Percentiles rank a stretch among this genome's conserved stretches.
Evolutionary conservation across 2,329 filamentous ascomycete genomes (phyloP).

Genomic region (Fusarium armeniacum): DNA sequence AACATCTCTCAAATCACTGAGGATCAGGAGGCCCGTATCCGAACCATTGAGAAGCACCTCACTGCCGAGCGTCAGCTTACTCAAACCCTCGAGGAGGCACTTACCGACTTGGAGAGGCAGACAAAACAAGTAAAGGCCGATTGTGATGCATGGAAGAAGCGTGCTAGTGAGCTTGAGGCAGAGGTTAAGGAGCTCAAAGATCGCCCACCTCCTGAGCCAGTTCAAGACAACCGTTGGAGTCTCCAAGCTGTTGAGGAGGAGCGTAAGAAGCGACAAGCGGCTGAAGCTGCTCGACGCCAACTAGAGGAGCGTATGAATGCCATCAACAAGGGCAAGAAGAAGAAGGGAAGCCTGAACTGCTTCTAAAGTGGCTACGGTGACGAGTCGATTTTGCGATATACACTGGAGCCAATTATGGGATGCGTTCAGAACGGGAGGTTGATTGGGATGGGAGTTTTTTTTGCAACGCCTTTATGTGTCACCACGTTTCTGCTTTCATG

Average conservation of each 20-base stretch:
- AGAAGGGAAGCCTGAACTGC: conserved; percentile 96
- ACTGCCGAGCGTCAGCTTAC: conserved; percentile 97
- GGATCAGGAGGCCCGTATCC: conserved; percentile 94
- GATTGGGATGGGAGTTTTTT: conserved; percentile 29
- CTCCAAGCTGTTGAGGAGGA: conserved; percentile 97
- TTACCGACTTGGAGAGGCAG: conserved; percentile 92
- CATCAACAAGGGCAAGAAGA: conserved; percentile 90
- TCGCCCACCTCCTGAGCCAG: conserved; percentile 59
- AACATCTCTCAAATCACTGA: conserved; percentile 84
- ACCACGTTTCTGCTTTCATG: conserved; percentile 47
- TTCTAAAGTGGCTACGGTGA: conserved; percentile 73
- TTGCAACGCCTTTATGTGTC: conserved; percentile 46
- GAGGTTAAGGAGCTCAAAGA: conserved; percentile 77
- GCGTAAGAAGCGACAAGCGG: conserved; percentile 89
- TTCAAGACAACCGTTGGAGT: conserved; percentile 72
- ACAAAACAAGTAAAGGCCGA: conserved; percentile 93
- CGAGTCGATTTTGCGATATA: conserved; percentile 26
- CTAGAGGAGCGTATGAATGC: conserved; percentile 96
- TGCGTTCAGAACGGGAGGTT: conserved; percentile 24
- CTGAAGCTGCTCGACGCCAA: conserved; percentile 88
- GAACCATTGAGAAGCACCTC: conserved; percentile 96
- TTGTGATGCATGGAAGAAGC: conserved; percentile 90
- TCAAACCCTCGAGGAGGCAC: conserved; percentile 92
- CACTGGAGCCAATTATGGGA: conserved; percentile 26
- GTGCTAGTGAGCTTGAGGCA: conserved; percentile 79